Percentiles rank a stretch among this genome's conserved stretches.
Evolutionary conservation across 805 yeast species (phyloP).

Genomic region (Yarrowia sp.): DNA sequence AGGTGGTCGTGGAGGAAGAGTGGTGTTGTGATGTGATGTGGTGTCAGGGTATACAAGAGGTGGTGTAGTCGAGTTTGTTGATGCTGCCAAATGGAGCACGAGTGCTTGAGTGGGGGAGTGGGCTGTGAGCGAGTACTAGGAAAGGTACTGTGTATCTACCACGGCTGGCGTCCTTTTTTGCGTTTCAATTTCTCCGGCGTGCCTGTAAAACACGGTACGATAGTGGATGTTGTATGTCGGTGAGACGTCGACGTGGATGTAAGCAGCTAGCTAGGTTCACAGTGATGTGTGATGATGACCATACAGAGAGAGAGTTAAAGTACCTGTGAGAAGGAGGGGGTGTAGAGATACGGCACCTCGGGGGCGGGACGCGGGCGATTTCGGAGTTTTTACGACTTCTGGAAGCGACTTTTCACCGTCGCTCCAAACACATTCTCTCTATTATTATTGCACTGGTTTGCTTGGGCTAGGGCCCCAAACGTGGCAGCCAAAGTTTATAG

Average conservation of each 20-base stretch:
- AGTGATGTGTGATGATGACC: constrained; percentile 37
- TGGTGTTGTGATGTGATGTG: not conserved
- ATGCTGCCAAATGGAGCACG: too few relatives aligned
- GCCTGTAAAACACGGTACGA: too few relatives aligned
- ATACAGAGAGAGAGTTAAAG: not conserved
- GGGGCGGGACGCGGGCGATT: too few relatives aligned
- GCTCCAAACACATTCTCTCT: not conserved
- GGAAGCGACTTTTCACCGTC: too few relatives aligned
- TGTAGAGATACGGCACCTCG: too few relatives aligned
- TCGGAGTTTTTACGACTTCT: too few relatives aligned
- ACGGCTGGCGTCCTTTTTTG: too few relatives aligned
- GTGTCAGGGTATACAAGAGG: not conserved
- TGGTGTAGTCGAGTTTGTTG: too few relatives aligned
- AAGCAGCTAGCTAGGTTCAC: constrained; percentile 26
- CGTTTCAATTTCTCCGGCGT: too few relatives aligned
- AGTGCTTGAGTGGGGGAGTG: not conserved
- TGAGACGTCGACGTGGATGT: constrained; percentile 37
- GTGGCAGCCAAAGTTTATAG: constrained; percentile 35
- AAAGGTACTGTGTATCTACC: too few relatives aligned
- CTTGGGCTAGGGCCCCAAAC: constrained; percentile 36
- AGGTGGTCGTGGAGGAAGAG: not conserved
- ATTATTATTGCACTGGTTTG: constrained; percentile 17
- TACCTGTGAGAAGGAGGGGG: too few relatives aligned
- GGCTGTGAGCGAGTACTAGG: not conserved
- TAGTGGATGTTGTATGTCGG: constrained; percentile 13